Evolutionary conservation across 1,139 yeast genomes (phyloP).

Genomic region (Yamadazyma diospyri): DNA sequence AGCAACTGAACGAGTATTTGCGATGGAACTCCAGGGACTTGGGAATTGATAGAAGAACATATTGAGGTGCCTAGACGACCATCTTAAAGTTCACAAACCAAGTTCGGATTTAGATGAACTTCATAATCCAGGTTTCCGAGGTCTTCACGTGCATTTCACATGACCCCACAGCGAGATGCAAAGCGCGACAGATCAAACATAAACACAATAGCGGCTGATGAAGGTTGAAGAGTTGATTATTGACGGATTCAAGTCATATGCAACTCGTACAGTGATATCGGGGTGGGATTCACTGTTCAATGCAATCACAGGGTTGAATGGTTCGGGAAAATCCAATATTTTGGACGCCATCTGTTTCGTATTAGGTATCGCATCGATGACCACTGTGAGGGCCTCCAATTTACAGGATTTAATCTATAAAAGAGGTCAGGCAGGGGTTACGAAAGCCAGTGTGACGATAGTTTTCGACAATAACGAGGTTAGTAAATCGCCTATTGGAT

Average conservation of each 20-base stretch:
- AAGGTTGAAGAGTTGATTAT: conserved; percentile 91
- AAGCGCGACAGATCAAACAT: conserved; percentile 1
- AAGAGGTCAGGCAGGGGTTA: conserved; percentile 97
- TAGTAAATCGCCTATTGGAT: conserved; percentile 80
- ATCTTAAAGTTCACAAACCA: background rate
- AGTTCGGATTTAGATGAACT: no score
- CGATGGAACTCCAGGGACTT: no score
- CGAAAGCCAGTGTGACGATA: conserved; percentile 94
- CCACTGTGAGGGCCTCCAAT: conserved; percentile 90
- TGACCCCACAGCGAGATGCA: background rate
- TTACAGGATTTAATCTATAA: conserved; percentile 92
- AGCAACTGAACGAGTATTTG: no score
- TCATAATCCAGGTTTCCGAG: no score
- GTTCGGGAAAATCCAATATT: conserved; percentile 95
- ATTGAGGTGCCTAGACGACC: background rate
- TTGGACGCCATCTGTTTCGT: conserved; percentile 97
- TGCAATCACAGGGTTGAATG: conserved; percentile 96
- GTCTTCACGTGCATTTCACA: no score
- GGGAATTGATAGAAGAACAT: no score
- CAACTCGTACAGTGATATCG: conserved; percentile 92
- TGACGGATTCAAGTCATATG: conserved; percentile 97
- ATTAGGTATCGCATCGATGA: conserved; percentile 92
- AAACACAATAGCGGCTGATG: conserved; percentile 41
- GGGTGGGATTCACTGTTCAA: conserved; percentile 96
- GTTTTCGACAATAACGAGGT: conserved; percentile 86